These are phyloP conservation scores for Anastatica hierochuntica DNA, from an alignment of 345 rosid species.

Conservation along the genomic window DNA sequence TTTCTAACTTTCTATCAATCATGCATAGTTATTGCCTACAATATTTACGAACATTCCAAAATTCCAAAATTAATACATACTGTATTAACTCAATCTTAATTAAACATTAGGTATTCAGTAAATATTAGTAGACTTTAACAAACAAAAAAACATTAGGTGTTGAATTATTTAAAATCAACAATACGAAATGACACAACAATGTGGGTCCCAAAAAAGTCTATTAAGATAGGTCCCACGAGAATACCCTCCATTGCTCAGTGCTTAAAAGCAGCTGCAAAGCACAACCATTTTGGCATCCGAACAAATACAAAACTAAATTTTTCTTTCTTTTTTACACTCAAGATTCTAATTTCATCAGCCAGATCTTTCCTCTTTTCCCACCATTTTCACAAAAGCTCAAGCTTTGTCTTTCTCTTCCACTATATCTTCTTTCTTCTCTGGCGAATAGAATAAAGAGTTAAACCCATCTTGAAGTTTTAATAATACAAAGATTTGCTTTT, in stretches of 20 bases:
- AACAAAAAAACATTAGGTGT: too few relatives aligned
- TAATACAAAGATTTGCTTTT: slow-evolving; percentile 12
- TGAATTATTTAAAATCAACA: too few relatives aligned
- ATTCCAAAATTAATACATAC: too few relatives aligned
- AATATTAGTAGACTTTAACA: too few relatives aligned
- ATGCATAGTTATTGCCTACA: too few relatives aligned
- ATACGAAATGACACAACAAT: background rate
- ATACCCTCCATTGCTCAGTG: slow-evolving; percentile 20
- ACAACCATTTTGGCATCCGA: slow-evolving; percentile 15
- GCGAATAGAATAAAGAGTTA: slow-evolving; percentile 17
- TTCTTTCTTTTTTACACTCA: slow-evolving; percentile 18
- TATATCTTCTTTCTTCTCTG: background rate
- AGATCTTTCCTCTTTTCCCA: background rate
- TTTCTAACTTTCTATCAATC: too few relatives aligned
- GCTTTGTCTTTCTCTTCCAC: slow-evolving; percentile 17
- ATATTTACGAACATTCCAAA: too few relatives aligned
- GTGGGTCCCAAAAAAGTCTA: slow-evolving; percentile 28
- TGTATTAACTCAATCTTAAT: too few relatives aligned
- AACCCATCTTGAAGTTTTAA: too few relatives aligned
- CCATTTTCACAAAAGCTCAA: slow-evolving; percentile 13
- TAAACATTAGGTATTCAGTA: too few relatives aligned
- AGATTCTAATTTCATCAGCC: background rate
- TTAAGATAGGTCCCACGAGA: slow-evolving; percentile 28
- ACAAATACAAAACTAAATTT: background rate
- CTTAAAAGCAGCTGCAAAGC: slow-evolving; percentile 37